Conservation (phyloP, 176 grass and related monocot species). For the Canna indica region DNA sequence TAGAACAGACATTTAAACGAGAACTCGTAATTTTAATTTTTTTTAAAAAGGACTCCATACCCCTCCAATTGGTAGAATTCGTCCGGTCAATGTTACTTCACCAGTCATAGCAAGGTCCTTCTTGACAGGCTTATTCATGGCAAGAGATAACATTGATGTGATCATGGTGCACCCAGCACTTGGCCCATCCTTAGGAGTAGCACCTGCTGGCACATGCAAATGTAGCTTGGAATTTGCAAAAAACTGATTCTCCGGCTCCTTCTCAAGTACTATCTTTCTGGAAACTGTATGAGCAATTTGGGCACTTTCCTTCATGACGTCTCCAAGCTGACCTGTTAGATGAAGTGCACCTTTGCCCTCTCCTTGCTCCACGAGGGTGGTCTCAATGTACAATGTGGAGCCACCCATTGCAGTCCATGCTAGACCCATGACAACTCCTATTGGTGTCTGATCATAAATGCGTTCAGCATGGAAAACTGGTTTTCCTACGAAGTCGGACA, state of each 20-base stretch:
- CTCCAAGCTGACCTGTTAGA: slow-evolving; percentile 88
- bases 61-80: slow-evolving; percentile 91
- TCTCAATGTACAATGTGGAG: slow-evolving; percentile 81
- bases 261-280: slow-evolving; percentile 68
- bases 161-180: slow-evolving; percentile 39
- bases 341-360: slow-evolving; percentile 80
- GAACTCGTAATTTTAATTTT: no score
- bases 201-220: slow-evolving; percentile 82
- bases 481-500: slow-evolving; percentile 85
- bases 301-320: slow-evolving; percentile 96
- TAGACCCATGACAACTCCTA: slow-evolving; percentile 96
- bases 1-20: background rate
- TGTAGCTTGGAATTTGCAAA: slow-evolving; percentile 79
- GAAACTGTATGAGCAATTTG: slow-evolving; percentile 82
- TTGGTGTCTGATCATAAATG: slow-evolving; percentile 77
- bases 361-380: slow-evolving; percentile 62
- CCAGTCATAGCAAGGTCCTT: slow-evolving; percentile 90
- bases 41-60: slow-evolving; percentile 39
- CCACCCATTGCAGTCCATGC: slow-evolving; percentile 95
- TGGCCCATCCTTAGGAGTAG: slow-evolving; percentile 72
- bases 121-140: slow-evolving; percentile 69
- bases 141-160: slow-evolving; percentile 79
- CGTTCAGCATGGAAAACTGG: slow-evolving; percentile 94
- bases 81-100: slow-evolving; percentile 80
- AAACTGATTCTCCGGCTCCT: slow-evolving; percentile 54